These are phyloP conservation scores for Neodidymelliopsis sp. DNA, from an alignment of 2,329 filamentous ascomycete species.

Conservation along the genomic window DNA sequence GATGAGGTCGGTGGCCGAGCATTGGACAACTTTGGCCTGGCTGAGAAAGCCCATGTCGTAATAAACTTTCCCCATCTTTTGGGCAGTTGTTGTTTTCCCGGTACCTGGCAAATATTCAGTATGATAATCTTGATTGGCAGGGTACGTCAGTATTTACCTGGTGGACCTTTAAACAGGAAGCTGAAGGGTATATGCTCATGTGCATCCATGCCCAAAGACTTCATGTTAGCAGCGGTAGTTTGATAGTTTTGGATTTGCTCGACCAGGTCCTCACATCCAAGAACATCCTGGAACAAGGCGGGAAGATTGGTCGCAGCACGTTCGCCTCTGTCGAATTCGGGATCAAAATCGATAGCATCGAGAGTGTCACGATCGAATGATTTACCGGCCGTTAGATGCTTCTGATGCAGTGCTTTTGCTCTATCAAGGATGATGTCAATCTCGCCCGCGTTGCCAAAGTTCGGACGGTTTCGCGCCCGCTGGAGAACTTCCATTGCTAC, in stretches of 20 bases:
- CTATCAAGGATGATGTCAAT: conserved; percentile 72
- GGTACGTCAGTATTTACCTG: conserved; percentile 56
- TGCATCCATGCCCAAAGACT: conserved; percentile 61
- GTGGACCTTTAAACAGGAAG: conserved; percentile 72
- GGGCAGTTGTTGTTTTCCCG: conserved; percentile 75
- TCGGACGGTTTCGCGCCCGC: conserved; percentile 66
- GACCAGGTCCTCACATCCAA: conserved; percentile 66
- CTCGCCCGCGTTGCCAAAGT: conserved; percentile 78
- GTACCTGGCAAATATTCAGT: conserved; percentile 57
- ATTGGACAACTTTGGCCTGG: conserved; percentile 67
- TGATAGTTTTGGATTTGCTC: conserved; percentile 63
- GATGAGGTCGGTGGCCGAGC: conserved; percentile 72
- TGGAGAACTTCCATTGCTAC: conserved; percentile 66
- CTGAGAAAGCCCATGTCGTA: conserved; percentile 76
- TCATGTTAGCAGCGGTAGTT: conserved; percentile 60
- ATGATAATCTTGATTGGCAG: no score
- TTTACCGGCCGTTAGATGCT: conserved; percentile 47
- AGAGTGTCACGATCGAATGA: conserved; percentile 41
- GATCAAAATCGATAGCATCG: conserved; percentile 64
- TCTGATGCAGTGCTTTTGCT: conserved; percentile 63
- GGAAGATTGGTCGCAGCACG: conserved; percentile 57
- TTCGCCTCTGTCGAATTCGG: conserved; percentile 63
- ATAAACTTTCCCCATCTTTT: conserved; percentile 77
- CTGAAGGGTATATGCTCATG: conserved; percentile 68
- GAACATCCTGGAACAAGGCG: conserved; percentile 64